Conservation (phyloP, 1,284 basidiomycete genomes). For the Ustilago cynodontis region DNA sequence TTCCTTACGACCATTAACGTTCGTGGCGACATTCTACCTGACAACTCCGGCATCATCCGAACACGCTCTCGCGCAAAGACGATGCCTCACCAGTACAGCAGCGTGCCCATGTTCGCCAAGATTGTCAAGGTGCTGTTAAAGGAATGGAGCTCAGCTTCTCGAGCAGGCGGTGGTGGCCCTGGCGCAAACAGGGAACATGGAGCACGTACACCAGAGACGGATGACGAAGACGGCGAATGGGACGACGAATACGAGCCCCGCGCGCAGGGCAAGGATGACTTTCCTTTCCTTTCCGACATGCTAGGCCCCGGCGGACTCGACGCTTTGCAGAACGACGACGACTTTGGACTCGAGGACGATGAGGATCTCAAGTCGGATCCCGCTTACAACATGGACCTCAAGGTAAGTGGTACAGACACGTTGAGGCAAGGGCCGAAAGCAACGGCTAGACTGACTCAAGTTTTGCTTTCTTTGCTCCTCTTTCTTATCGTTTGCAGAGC, state of each 20-base stretch:
- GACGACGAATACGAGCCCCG: constrained; percentile 56
- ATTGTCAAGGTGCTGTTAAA: constrained; percentile 87
- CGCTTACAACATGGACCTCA: constrained; percentile 87
- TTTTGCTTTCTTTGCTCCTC: neutral
- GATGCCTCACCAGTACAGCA: constrained; percentile 78
- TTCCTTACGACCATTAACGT: constrained; percentile 79
- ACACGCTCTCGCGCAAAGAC: constrained; percentile 89
- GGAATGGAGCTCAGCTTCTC: constrained; percentile 77
- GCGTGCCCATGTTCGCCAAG: constrained; percentile 88
- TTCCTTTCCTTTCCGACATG: constrained; percentile 71
- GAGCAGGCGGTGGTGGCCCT: constrained; percentile 24
- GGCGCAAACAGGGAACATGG: constrained; percentile 25
- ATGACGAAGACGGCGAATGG: constrained; percentile 61
- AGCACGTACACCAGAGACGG: constrained; percentile 52
- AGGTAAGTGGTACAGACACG: constrained; percentile 55
- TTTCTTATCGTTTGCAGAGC: constrained; percentile 1
- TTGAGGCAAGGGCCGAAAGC: neutral
- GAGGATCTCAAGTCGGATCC: constrained; percentile 89
- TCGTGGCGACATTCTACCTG: constrained; percentile 86
- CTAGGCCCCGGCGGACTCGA: constrained; percentile 75
- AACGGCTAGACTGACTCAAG: neutral
- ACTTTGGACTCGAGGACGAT: constrained; percentile 72
- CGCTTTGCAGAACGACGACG: constrained; percentile 74
- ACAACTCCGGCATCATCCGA: constrained; percentile 78
- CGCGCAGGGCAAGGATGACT: constrained; percentile 73